Evolutionary conservation across 1,284 basidiomycete species (phyloP), one percentile per base, ranked within the genome.

Genomic region (Takashimella tepidaria): DNA sequence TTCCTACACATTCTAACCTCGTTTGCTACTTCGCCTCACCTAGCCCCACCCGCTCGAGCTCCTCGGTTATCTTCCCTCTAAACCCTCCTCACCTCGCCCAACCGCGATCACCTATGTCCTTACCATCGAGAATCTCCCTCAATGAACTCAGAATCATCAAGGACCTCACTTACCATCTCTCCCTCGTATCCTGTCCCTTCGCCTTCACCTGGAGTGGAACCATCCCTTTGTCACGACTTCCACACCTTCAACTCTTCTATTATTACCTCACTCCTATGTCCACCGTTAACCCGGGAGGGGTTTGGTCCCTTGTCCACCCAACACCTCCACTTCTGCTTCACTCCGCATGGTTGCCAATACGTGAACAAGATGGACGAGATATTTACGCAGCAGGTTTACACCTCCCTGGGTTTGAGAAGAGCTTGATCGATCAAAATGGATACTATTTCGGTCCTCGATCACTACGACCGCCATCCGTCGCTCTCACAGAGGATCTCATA

Each of bases 381-480:
- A 8, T 60, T 13, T 56, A 56, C 45, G 44, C 54, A 13, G 50
- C 54, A 11, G 54, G 51, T 16, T 6, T 20, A 3, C 41, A 50
- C 16, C 58, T 58, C 3, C 54, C 56, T 3, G 49, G 49, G 31
- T 58, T 56, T 5, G 16, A 45, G 41, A 56, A 56, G 16, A 46
- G 24, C 4, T 45, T 58, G 43, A 26, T 45, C 3, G 58, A 60
- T 0, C 49, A 52, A 23, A 58, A 62, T 37, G 37, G 21, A 1
- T 45, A 43, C 1, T 60, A 62, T 41, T 54, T 54, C 6, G 41
- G 51, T 31, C 58, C 61, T 19, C 53, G 40, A 2, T 56, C 60
- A 37, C 16, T 60, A 56, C 60, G 60, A 47, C 55, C 57, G 13
- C 56, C 56, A n/a, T n/a, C 53, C 21, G 52, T 63, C 27, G 54